Evolutionary conservation across 495 filamentous ascomycete species (phyloP), one percentile per base, ranked within the genome.

Genomic region (Aspergillus egyptiacus): DNA sequence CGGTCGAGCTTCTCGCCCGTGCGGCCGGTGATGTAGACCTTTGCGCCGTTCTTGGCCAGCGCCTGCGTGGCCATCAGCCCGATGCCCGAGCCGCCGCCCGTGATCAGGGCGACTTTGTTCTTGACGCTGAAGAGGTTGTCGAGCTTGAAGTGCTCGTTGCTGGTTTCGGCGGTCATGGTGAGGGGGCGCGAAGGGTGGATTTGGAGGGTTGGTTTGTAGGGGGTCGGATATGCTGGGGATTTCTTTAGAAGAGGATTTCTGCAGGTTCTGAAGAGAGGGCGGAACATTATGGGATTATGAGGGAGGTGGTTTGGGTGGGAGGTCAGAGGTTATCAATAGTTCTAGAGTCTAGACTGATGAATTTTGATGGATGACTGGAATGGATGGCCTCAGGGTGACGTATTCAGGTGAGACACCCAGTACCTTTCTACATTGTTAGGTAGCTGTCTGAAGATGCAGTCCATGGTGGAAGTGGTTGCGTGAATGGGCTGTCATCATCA

Each of bases 1-100:
- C 56, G 66, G 3, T 80, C 65, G 5, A 83, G 71, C 56, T 81
- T 81, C 48, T 79, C 73, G 36, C 62, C 55, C 5, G 73, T 79
- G 15, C 76, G 71, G n/a, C 77, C 78, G 8, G 76, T 72, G 48
- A 83, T 79, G 67, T 84, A 83, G 22, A 78, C 74, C 56, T 74
- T 74, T 6, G 71, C 76, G 6, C 80, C 79, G 55, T 82, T 84
- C 35, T 79, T 76, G 5, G 78, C 78, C 0, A 83, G 71, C 7
- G 79, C 75, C 63, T 83, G 79, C 0, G 69, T 66, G 43, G 67
- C 65, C 78, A 77, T 79, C 1, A 77, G 58, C 22, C 73, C 74
- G 17, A 76, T 77, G 1, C 74, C 74, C 17, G 70, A 74, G 27
- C 73, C 72, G 53, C 63, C 79, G 44, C 79, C 79, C 6, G 77